Evolutionary conservation across 2,329 filamentous ascomycete genomes (phyloP), one percentile per base, ranked within the genome.

Genomic region (Coniochaeta hoffmannii): DNA sequence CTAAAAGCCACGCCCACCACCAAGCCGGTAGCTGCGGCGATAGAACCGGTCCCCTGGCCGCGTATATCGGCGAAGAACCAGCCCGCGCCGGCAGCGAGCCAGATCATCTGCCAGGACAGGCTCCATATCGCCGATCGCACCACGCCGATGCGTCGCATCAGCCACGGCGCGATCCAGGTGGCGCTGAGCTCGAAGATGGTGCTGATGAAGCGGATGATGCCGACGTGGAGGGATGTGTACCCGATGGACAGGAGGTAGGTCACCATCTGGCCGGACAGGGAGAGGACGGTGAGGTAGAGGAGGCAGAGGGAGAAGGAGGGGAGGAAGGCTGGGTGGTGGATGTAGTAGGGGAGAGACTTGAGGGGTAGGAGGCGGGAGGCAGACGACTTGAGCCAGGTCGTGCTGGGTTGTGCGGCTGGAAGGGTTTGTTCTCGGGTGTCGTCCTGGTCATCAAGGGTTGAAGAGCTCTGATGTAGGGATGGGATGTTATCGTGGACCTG

Each of bases 91-190:
- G 31, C 71, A 1, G 71, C 72, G 4, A 85, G 69, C 60, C 78
- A 83, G 2, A 73, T 56, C n/a, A 86, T 72, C 64, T 90, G 86
- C 80, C 84, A 88, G 55, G 79, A 84, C 10, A 86, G 65, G 59
- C 82, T 83, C 88, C 88, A 91, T 3, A 90, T 74, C 0, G 87
- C 88, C 0, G 80, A 76, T n/a, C 88, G 73, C 8, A 89, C 73
- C 1, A 77, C 71, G 0, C 84, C 82, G 36, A 86, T 77, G 36
- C 68, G 69, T 2, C 61, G 62, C 74, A 83, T 84, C 14, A 86
- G 64, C 55, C 71, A 69, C 0, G 85, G 85, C 0, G 78, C 81
- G 0, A 78, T 64, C 75, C 80, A 85, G 0, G 85, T 88, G 0
- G 85, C 83, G 8, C 72, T 71, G 2, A 88, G 68, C 64, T 88